Conservation (phyloP, 495 filamentous ascomycete genomes). For the Xylaria acuta region DNA sequence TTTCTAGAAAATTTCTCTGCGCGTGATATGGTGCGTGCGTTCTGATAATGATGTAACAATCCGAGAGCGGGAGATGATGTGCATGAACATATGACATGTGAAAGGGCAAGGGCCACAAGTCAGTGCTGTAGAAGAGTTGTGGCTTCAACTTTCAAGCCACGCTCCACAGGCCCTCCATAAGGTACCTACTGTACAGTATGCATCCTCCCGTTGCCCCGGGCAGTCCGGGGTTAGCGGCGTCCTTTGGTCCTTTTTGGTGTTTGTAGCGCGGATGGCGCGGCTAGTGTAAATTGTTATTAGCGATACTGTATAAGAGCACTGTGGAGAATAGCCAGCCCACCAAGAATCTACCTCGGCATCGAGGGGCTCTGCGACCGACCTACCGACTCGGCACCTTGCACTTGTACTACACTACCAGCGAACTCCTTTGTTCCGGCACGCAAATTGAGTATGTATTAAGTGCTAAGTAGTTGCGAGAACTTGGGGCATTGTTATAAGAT, state of each 20-base stretch:
- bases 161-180: neutral
- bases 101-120: neutral
- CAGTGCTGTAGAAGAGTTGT: neutral
- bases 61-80: neutral
- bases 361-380: constrained; percentile 18
- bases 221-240: constrained; percentile 10
- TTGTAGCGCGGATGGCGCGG: constrained; percentile 9
- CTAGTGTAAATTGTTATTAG: neutral
- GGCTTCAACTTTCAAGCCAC: constrained; percentile 1
- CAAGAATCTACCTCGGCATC: constrained; percentile 41
- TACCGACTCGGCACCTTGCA: neutral
- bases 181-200: too few relatives aligned
- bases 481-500: neutral
- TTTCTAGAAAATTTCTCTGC: constrained; percentile 4
- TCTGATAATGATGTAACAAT: constrained; percentile 7
- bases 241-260: constrained; percentile 4
- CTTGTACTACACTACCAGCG: neutral
- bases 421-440: neutral
- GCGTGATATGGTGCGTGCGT: neutral
- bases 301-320: neutral
- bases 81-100: constrained; percentile 14
- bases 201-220: constrained; percentile 14
- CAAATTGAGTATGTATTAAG: neutral
- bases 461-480: neutral
- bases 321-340: constrained; percentile 10